These are phyloP conservation scores for Cinnamomum micranthum DNA, from an alignment of 164 flowering plant genomes.

Conservation along the genomic window DNA sequence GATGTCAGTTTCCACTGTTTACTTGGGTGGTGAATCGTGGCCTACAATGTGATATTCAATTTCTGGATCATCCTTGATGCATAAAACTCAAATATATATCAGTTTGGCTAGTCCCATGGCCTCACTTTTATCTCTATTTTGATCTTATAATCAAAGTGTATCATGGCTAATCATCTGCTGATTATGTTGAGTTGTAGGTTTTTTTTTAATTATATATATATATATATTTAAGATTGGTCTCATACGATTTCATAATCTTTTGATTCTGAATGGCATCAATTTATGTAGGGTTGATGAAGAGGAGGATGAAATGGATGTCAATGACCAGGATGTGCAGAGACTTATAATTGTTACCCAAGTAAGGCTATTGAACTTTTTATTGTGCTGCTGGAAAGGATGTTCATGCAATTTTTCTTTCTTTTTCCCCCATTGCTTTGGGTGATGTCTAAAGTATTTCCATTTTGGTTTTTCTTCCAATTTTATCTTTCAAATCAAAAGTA, in stretches of 20 bases:
- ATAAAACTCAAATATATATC: too few relatives aligned
- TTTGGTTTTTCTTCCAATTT: too few relatives aligned
- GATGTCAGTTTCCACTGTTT: background rate
- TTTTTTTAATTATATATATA: background rate
- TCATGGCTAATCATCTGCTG: background rate
- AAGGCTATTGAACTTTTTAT: conserved; percentile 3
- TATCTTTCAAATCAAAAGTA: background rate
- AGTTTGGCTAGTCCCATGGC: too few relatives aligned
- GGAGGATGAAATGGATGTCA: conserved; percentile 62
- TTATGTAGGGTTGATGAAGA: conserved; percentile 66
- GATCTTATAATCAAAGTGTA: background rate
- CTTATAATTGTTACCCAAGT: conserved; percentile 97
- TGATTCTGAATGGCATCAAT: conserved; percentile 2
- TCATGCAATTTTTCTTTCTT: background rate
- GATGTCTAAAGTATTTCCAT: background rate
- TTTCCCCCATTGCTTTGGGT: background rate
- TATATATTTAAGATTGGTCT: background rate
- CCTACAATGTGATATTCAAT: too few relatives aligned
- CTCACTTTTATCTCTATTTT: background rate
- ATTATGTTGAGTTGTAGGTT: background rate
- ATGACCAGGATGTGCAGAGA: conserved; percentile 78
- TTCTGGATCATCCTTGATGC: too few relatives aligned
- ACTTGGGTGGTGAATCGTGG: too few relatives aligned
- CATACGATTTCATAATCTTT: conserved; percentile 1
- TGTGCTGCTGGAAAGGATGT: background rate